Conservation (phyloP, 768 basidiomycete genomes). For the Erythrobasidium yunnanense region DNA sequence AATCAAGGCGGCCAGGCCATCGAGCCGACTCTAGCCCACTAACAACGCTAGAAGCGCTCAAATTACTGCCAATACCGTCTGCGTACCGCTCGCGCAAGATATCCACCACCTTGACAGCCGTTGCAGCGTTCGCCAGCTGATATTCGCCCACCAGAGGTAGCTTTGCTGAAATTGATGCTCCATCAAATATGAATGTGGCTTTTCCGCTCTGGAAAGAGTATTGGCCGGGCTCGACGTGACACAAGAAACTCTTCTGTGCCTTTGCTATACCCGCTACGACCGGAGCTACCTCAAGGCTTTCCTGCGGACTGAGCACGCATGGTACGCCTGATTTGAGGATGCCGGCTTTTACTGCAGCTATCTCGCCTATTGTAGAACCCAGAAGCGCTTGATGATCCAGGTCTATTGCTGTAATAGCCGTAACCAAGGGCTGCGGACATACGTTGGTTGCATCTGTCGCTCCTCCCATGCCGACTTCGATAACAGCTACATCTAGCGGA, state of each 20-base stretch:
- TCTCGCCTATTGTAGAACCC: constrained; percentile 61
- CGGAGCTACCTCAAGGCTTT: constrained; percentile 41
- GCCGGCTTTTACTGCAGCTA: constrained; percentile 70
- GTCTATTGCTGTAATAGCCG: constrained; percentile 76
- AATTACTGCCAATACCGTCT: constrained; percentile 27
- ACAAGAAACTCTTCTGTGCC: constrained; percentile 47
- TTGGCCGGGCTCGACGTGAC: constrained; percentile 27
- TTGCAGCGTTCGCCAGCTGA: constrained; percentile 71
- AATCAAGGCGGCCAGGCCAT: constrained; percentile 81
- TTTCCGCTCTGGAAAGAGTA: not conserved
- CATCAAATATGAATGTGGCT: not conserved
- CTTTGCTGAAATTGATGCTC: not conserved
- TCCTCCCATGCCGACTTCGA: constrained; percentile 95
- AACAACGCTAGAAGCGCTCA: constrained; percentile 50
- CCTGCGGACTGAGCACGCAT: constrained; percentile 60
- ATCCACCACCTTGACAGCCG: constrained; percentile 56
- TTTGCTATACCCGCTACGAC: constrained; percentile 43
- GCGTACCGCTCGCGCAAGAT: constrained; percentile 48
- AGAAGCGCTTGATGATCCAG: constrained; percentile 88
- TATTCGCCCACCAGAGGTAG: constrained; percentile 69
- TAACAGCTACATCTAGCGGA: constrained; percentile 61
- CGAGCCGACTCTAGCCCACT: constrained; percentile 52
- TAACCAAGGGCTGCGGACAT: constrained; percentile 61
- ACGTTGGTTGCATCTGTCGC: constrained; percentile 84
- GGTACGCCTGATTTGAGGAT: constrained; percentile 54